Percentiles rank a stretch among this genome's conserved stretches.
Evolutionary conservation across 108 stramenopile species (phyloP).

Genomic region (Nitzschia sp.): DNA sequence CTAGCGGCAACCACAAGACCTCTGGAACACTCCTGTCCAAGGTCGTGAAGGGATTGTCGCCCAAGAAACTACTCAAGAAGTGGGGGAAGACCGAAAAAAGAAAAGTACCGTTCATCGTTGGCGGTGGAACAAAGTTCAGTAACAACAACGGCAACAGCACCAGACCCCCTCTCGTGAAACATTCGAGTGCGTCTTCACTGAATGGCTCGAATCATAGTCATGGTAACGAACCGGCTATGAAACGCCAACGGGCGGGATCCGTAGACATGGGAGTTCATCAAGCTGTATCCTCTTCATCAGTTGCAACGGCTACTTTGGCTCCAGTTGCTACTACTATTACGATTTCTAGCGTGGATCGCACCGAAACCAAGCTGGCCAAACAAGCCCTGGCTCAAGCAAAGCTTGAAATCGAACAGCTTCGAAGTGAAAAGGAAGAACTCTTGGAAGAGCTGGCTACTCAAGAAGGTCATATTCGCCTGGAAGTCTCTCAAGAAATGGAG

Average conservation of each 20-base stretch:
- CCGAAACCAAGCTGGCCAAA: constrained; percentile 13
- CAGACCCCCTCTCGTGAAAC: background rate
- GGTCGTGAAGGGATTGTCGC: constrained; percentile 34
- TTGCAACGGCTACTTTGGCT: background rate
- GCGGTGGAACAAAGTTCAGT: background rate
- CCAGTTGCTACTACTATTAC: background rate
- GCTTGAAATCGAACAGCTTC: constrained; percentile 37
- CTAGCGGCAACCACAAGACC: too few relatives aligned
- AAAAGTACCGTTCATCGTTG: background rate
- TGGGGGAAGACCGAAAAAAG: background rate
- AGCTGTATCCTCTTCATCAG: background rate
- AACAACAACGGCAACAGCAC: background rate
- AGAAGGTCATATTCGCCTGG: constrained; percentile 67
- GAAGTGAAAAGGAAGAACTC: constrained; percentile 40
- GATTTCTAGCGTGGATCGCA: background rate
- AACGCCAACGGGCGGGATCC: background rate
- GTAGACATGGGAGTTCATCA: background rate
- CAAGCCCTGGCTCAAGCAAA: constrained; percentile 22
- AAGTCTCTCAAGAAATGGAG: constrained; percentile 82
- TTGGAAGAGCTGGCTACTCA: constrained; percentile 47
- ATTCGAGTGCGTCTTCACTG: background rate
- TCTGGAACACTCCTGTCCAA: background rate
- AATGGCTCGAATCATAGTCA: background rate
- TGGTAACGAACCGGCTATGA: background rate
- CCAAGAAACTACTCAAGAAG: constrained; percentile 18